Evolutionary conservation across 2,329 filamentous ascomycete genomes (phyloP).

Genomic region (Rutstroemia sp.): DNA sequence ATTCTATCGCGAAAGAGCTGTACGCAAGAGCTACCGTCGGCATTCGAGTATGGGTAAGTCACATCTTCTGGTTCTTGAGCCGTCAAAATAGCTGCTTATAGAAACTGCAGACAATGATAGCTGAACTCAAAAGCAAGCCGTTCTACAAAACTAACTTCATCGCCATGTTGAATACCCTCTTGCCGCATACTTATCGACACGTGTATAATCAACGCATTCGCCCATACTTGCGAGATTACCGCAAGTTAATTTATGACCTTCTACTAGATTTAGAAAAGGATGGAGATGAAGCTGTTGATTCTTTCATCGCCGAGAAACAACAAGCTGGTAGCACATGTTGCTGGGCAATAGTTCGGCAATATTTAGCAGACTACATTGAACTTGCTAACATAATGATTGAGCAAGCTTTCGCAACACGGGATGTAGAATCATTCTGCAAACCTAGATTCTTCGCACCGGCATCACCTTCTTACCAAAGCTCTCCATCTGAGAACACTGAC

Average conservation of each 20-base stretch:
- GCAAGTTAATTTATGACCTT: neutral
- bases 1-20: slow-evolving; percentile 14
- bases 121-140: slow-evolving; percentile 14
- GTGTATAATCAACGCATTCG: too few species aligned
- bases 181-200: slow-evolving; percentile 10
- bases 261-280: too few species aligned
- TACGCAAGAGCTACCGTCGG: slow-evolving; percentile 22
- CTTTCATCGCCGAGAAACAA: slow-evolving; percentile 14
- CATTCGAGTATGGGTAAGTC: slow-evolving; percentile 25
- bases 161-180: slow-evolving; percentile 28
- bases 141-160: slow-evolving; percentile 21
- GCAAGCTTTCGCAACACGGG: slow-evolving; percentile 15
- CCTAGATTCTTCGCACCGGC: too few species aligned
- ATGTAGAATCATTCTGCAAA: slow-evolving; percentile 11
- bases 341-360: slow-evolving; percentile 14
- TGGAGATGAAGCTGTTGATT: slow-evolving; percentile 8
- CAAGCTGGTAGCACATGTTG: slow-evolving; percentile 15
- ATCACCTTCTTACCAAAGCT: too few species aligned
- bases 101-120: slow-evolving; percentile 20
- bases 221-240: slow-evolving; percentile 15
- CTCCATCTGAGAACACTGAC: too few species aligned
- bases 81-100: slow-evolving; percentile 3
- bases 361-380: slow-evolving; percentile 18
- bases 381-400: slow-evolving; percentile 22
- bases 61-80: neutral